Base-by-base conservation (phyloP, 1,139 yeast genomes). In the Geotrichum cucujoidarum region DNA sequence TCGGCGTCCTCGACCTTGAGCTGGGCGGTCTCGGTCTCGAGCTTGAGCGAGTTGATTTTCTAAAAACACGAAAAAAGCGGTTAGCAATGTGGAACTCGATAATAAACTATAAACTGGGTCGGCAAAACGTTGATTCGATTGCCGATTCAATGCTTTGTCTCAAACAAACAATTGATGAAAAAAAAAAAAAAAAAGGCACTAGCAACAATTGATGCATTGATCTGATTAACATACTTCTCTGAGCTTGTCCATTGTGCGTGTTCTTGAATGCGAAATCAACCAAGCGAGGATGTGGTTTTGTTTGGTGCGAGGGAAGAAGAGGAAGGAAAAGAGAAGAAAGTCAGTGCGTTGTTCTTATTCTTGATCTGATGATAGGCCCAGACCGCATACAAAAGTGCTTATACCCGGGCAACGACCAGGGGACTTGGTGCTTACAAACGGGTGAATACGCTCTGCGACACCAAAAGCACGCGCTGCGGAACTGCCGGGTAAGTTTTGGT, bases 1-100 rank as follows among this genome's bases (percentile, higher is more conserved):
- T 81, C 70, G 62, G 87, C 78, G 62, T 86, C 96, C 64, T 92
- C 98, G 55, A 94, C 84, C 75, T 89, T 87, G 69, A 88, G 96
- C 75, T 90, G 96, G 86, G 97, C 95, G 63, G 84, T 75, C 75
- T 94, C 99, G 58, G 96, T 90, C 68, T 92, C 98, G 63, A 86
- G 76, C 73, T 90, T 90, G 70, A 92, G 81, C 72, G 82, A 81
- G 76, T 77, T 83, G 75, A 92, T 76, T 81, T 92, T 90, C 94
- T 85, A 38, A 16, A 39, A 16, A 27, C 3, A 2, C 2, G 18
- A 24, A 20, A 3, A 2, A 16, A 14, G 22, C 20, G 11, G n/a
- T n/a, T 17, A 5, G 16, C 10, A 6, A 18, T 34, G 17, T 31
- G n/a, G n/a, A n/a, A n/a, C n/a, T n/a, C n/a, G n/a, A n/a, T n/a